Percentiles rank a stretch among this genome's conserved stretches.
phyloP scores from a whole-genome alignment of 495 filamentous ascomycete species.

The Penicillium paradoxum region DNA sequence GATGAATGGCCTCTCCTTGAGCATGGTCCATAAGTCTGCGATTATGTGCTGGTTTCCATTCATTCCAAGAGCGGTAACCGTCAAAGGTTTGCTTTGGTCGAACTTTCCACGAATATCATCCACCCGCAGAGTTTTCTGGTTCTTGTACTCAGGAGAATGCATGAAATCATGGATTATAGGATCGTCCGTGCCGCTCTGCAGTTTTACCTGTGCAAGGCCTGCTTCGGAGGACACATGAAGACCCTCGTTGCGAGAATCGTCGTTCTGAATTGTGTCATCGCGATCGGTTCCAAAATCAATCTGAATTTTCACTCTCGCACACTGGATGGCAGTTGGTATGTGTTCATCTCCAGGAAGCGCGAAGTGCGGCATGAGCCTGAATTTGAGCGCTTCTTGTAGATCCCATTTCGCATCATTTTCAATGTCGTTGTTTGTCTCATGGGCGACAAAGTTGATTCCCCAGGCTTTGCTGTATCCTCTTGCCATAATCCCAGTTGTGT shows the following conservation, averaged over 20 bases:
- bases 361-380: conserved; percentile 33
- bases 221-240: conserved; percentile 11
- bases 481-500: conserved; percentile 35
- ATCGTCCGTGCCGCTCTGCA: background rate
- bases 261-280: background rate
- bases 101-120: conserved; percentile 3
- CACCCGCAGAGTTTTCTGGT: background rate
- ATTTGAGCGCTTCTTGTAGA: conserved; percentile 29
- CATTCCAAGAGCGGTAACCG: conserved; percentile 6
- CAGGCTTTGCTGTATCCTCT: conserved; percentile 35
- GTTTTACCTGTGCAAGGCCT: conserved; percentile 7
- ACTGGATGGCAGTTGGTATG: conserved; percentile 2
- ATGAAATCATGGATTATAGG: background rate
- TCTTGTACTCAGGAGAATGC: background rate
- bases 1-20: conserved; percentile 9
- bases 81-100: conserved; percentile 12
- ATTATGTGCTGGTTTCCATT: background rate
- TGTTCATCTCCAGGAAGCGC: conserved; percentile 25
- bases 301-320: background rate
- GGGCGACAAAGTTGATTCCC: conserved; percentile 30
- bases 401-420: conserved; percentile 33
- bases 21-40: conserved; percentile 20
- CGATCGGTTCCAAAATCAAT: background rate
- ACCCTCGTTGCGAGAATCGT: background rate
- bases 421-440: conserved; percentile 11